phyloP scores from a whole-genome alignment of 2,329 filamentous ascomycete species.

The Colletotrichum plurivorum region DNA sequence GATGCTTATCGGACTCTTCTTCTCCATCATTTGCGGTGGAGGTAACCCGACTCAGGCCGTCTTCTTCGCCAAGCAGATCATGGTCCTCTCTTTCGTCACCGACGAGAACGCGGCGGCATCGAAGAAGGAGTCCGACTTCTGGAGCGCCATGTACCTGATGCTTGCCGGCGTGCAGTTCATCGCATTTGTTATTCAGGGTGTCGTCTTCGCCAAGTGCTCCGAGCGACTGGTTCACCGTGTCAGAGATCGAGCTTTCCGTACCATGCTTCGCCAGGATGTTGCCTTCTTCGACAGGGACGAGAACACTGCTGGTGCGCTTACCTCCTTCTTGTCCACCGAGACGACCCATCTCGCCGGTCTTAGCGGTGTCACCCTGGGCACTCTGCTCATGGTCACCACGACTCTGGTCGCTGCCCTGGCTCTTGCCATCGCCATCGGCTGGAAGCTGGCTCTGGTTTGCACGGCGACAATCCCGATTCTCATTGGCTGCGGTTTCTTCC shows the following conservation, averaged over 20 bases:
- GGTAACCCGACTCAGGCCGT: constrained; percentile 84
- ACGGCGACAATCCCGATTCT: constrained; percentile 84
- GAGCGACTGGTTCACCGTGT: constrained; percentile 88
- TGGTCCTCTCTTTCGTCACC: constrained; percentile 73
- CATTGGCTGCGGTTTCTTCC: constrained; percentile 85
- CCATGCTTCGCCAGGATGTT: constrained; percentile 93
- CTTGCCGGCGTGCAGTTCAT: constrained; percentile 82
- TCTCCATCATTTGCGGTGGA: constrained; percentile 82
- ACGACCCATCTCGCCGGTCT: constrained; percentile 91
- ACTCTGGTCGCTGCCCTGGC: constrained; percentile 83
- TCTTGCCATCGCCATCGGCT: constrained; percentile 81
- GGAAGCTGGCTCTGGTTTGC: constrained; percentile 90
- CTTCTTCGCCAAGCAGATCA: constrained; percentile 92
- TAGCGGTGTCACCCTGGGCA: constrained; percentile 89
- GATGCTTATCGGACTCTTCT: constrained; percentile 82
- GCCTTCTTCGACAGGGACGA: constrained; percentile 91
- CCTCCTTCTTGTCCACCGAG: constrained; percentile 89
- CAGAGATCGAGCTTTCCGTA: constrained; percentile 84
- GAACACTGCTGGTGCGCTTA: constrained; percentile 90
- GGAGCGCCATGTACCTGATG: constrained; percentile 91
- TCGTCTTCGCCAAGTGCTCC: constrained; percentile 87
- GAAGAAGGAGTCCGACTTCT: constrained; percentile 83
- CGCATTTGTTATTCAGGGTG: constrained; percentile 76
- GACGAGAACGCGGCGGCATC: constrained; percentile 66
- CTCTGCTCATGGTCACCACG: constrained; percentile 83